Evolutionary conservation across 169 alveolate species (phyloP).

Genomic region (Cardiosporidium cionae): DNA sequence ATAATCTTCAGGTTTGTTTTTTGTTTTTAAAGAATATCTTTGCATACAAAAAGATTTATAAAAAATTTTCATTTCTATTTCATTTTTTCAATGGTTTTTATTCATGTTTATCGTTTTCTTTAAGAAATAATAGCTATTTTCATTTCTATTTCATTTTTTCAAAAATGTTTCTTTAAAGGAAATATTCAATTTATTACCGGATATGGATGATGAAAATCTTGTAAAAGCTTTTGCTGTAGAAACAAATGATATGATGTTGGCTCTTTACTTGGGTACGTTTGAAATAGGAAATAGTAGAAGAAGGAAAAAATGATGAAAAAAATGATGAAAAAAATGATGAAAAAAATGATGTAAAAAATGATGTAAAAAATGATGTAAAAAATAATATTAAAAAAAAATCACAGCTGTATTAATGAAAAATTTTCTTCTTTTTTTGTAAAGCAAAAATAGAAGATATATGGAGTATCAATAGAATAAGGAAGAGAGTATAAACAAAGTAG

Average conservation of each 20-base stretch:
- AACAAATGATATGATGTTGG: slow-evolving; percentile 85
- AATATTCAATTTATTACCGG: slow-evolving; percentile 87
- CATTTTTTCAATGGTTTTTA: neutral
- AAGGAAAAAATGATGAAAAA: too few relatives aligned
- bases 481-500: neutral
- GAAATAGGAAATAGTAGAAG: too few relatives aligned
- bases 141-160: neutral
- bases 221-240: slow-evolving; percentile 80
- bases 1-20: slow-evolving; percentile 64
- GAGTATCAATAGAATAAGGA: neutral
- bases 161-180: slow-evolving; percentile 58
- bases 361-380: too few relatives aligned
- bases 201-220: slow-evolving; percentile 68
- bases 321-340: too few relatives aligned
- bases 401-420: neutral
- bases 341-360: too few relatives aligned
- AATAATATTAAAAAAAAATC: too few relatives aligned
- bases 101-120: neutral
- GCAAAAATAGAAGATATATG: neutral
- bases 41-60: neutral
- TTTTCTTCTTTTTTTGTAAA: neutral
- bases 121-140: neutral
- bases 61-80: neutral
- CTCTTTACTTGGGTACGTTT: slow-evolving; percentile 72
- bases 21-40: neutral